phyloP scores from a whole-genome alignment of 1,139 yeast genomes.

The Pichia sp. region DNA sequence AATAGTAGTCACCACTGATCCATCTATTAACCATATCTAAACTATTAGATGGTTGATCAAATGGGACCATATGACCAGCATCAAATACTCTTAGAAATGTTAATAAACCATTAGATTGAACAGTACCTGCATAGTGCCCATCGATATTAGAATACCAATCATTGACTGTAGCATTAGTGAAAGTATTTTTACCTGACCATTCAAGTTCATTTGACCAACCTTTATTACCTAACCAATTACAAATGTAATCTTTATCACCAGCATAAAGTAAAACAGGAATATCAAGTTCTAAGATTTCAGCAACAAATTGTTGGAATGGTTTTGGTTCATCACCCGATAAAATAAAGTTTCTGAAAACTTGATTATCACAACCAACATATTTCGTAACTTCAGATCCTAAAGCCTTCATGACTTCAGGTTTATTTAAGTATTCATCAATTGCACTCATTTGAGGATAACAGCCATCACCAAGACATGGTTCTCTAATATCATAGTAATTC shows the following conservation, averaged over 20 bases:
- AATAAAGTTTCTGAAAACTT: conserved; percentile 50
- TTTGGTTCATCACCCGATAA: conserved; percentile 56
- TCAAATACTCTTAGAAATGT: conserved; percentile 59
- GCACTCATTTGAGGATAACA: conserved; percentile 57
- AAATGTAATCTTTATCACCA: conserved; percentile 84
- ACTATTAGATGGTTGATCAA: conserved; percentile 69
- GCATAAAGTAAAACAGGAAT: conserved; percentile 80
- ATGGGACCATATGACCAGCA: conserved; percentile 79
- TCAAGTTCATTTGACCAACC: conserved; percentile 69
- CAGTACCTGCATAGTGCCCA: conserved; percentile 52
- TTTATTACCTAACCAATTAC: conserved; percentile 85
- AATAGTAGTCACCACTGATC: conserved; percentile 47
- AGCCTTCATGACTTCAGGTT: conserved; percentile 52
- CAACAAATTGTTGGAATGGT: conserved; percentile 60
- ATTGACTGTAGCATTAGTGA: conserved; percentile 26
- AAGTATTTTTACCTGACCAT: conserved; percentile 43
- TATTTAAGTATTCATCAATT: conserved; percentile 55
- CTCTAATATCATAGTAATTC: conserved; percentile 66
- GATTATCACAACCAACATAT: conserved; percentile 51
- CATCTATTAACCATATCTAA: conserved; percentile 76
- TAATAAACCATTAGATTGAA: conserved; percentile 47
- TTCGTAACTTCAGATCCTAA: conserved; percentile 54
- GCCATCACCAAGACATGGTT: conserved; percentile 42
- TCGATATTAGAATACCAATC: conserved; percentile 25
- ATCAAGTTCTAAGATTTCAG: conserved; percentile 50